A percentile compares a stretch with the other conserved stretches of the same genome.
Evolutionary conservation across 768 basidiomycete genomes (phyloP).

Genomic region (Phaffia tasmanica): DNA sequence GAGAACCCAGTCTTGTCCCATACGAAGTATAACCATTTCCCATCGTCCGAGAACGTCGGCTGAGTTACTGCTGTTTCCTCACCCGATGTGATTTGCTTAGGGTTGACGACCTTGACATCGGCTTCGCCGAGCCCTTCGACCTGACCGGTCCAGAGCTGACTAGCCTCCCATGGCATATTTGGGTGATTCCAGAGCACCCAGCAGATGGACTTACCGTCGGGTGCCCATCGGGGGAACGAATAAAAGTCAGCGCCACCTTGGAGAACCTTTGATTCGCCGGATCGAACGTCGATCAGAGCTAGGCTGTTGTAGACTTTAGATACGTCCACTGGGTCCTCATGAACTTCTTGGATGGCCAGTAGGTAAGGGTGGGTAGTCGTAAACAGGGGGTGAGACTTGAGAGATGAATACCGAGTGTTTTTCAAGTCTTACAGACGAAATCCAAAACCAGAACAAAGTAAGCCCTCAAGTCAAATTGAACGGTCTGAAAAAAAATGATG

Average conservation of each 20-base stretch:
- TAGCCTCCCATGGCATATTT: slow-evolving; percentile 62
- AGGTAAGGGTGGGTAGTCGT: slow-evolving; percentile 44
- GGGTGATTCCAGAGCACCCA: slow-evolving; percentile 60
- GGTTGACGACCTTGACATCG: slow-evolving; percentile 36
- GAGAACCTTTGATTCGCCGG: slow-evolving; percentile 44
- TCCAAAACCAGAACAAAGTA: slow-evolving; percentile 25
- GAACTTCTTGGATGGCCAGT: slow-evolving; percentile 59
- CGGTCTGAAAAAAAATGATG: neutral
- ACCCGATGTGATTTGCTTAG: slow-evolving; percentile 47
- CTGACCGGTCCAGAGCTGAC: slow-evolving; percentile 49
- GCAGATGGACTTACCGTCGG: slow-evolving; percentile 47
- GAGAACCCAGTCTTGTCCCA: slow-evolving; percentile 56
- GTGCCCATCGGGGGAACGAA: slow-evolving; percentile 45
- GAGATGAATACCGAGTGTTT: slow-evolving; percentile 53
- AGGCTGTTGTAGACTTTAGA: slow-evolving; percentile 50
- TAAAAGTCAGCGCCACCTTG: slow-evolving; percentile 62
- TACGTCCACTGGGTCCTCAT: slow-evolving; percentile 46
- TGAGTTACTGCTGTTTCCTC: slow-evolving; percentile 49
- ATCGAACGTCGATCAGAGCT: slow-evolving; percentile 46
- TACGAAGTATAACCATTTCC: slow-evolving; percentile 52
- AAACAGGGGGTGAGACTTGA: slow-evolving; percentile 41
- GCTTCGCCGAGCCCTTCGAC: slow-evolving; percentile 32
- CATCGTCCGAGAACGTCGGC: slow-evolving; percentile 47
- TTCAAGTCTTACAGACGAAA: slow-evolving; percentile 40
- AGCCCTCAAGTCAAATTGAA: neutral